Base-by-base conservation (phyloP, 2,329 filamentous ascomycete genomes). In the Colletotrichum sp. region DNA sequence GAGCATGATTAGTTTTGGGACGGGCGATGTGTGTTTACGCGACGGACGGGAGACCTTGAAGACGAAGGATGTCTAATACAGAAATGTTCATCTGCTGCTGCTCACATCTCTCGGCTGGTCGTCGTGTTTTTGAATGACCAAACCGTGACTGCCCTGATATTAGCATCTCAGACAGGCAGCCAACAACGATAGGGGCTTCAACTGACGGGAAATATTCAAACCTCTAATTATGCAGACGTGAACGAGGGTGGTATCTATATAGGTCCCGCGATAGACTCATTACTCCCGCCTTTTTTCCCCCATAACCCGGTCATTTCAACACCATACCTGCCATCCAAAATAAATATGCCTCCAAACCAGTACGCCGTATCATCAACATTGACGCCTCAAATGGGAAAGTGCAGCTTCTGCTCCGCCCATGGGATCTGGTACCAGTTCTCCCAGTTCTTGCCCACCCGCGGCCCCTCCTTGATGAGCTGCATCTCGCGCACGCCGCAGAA, bases 401-500 rank as follows among this genome's bases (percentile, higher is more conserved):
- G 24, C 7, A 75, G 28, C 59, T 60, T 39, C 52, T 77, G 75
- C 52, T 75, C 16, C 7, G 49, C 32, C 75, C 75, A 71, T 9
- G 75, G 72, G 8, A 77, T 77, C 62, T 60, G 52, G 21, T 30
- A 71, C 44, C 62, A n/a, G n/a, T 77, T 77, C 75, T 77, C 71
- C 75, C 75, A 74, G 60, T 77, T 75, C 49, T 72, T 73, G 13
- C 72, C 75, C 24, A 71, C 57, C 6, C 72, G 71, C 26, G 71
- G 75, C n/a, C 60, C 62, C 66, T 74, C 71, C 32, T 77, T 77
- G 36, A 87, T 79, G 13, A 85, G 78, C 78, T 86, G 87, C 81
- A 92, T 85, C 79, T 89, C 88, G 32, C 89, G 84, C 5, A 88
- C 86, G 9, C 89, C 90, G 80, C 91, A 93, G 80, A 90, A 92